phyloP scores from a whole-genome alignment of 768 basidiomycete species.

The Epithele typhae region DNA sequence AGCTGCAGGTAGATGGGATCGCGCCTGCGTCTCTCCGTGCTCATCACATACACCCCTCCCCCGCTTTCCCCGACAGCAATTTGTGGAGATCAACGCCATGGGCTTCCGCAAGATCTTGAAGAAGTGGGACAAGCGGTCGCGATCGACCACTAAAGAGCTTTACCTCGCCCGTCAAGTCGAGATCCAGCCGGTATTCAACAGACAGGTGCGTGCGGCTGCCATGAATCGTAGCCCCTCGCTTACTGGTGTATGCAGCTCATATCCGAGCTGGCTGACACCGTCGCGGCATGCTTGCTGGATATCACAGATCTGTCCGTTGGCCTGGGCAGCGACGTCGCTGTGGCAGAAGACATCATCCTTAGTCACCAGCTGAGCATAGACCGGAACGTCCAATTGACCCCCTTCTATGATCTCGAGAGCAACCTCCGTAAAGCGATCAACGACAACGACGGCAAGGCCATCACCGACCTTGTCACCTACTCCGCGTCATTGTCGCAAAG shows the following conservation, averaged over 20 bases:
- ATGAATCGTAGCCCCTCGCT: too few relatives aligned
- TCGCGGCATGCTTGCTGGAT: conserved; percentile 77
- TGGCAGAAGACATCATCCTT: conserved; percentile 66
- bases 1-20: conserved; percentile 70
- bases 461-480: conserved; percentile 66
- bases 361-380: conserved; percentile 68
- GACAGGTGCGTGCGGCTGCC: conserved; percentile 59
- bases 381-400: conserved; percentile 54
- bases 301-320: conserved; percentile 72
- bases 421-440: conserved; percentile 78
- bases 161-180: conserved; percentile 96
- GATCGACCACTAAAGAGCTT: conserved; percentile 91
- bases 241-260: conserved; percentile 58
- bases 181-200: conserved; percentile 96
- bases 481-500: conserved; percentile 64
- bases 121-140: conserved; percentile 97
- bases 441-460: conserved; percentile 50
- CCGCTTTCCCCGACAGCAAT: conserved; percentile 56
- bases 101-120: conserved; percentile 97
- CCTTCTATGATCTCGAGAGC: conserved; percentile 85
- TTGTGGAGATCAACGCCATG: conserved; percentile 94
- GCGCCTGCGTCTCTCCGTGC: conserved; percentile 9
- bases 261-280: conserved; percentile 90
- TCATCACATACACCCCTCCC: conserved; percentile 13
- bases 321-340: conserved; percentile 73